These are phyloP conservation scores for Gossypium trilobum DNA, from an alignment of 441 rosid genomes.

Conservation along the genomic window DNA sequence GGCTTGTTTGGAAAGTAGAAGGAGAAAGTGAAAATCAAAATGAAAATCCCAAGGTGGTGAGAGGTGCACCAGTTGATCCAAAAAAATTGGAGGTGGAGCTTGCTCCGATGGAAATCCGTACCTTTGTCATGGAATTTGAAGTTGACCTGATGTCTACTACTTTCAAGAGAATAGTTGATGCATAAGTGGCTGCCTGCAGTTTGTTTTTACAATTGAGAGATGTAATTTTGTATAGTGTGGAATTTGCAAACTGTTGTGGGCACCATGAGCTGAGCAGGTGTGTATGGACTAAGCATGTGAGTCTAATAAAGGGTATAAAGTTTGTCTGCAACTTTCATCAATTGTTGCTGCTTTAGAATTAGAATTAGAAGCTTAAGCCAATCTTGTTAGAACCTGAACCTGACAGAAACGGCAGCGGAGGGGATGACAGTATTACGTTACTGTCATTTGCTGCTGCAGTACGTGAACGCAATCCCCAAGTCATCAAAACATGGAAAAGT, in stretches of 20 bases:
- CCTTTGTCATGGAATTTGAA: constrained; percentile 50
- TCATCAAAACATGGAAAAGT: background rate
- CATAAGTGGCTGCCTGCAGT: constrained; percentile 9
- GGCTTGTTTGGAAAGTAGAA: constrained; percentile 69
- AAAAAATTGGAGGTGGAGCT: constrained; percentile 61
- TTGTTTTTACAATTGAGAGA: background rate
- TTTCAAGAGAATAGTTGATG: constrained; percentile 12
- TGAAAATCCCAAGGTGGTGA: constrained; percentile 18
- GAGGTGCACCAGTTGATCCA: constrained; percentile 63
- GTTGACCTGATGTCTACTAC: background rate
- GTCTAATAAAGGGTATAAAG: background rate
- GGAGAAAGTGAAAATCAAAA: constrained; percentile 25
- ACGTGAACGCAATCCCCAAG: background rate
- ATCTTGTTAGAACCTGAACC: background rate
- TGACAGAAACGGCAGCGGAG: background rate
- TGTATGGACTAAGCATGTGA: background rate
- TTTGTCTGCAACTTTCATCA: background rate
- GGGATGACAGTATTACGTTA: background rate
- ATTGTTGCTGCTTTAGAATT: background rate
- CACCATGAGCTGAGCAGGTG: background rate
- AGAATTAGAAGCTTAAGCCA: background rate
- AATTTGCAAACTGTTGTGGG: background rate
- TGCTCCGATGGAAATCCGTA: constrained; percentile 89
- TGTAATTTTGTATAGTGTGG: background rate
- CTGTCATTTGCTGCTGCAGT: background rate